Conservation (phyloP, 2,329 filamentous ascomycete genomes). For the Capronia americana region DNA sequence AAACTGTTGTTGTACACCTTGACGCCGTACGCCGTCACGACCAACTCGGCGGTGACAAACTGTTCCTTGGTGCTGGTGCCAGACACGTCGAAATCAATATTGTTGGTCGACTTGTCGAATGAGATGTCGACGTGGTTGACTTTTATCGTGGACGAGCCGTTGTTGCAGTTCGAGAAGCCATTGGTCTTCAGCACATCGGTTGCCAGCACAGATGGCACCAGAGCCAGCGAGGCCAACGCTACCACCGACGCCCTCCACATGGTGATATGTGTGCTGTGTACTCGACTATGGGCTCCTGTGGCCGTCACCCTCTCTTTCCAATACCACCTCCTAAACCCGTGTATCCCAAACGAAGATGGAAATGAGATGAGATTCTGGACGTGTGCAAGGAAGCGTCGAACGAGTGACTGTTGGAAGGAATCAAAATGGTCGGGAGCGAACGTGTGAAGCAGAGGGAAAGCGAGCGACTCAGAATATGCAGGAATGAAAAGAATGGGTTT, state of each 20-base stretch:
- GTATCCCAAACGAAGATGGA: not conserved
- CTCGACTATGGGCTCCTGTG: not conserved
- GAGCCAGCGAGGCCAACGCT: slow-evolving; percentile 32
- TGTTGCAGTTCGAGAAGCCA: slow-evolving; percentile 75
- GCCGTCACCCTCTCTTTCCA: slow-evolving; percentile 3
- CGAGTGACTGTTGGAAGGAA: slow-evolving; percentile 22
- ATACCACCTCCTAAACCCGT: not conserved
- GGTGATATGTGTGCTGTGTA: slow-evolving; percentile 10
- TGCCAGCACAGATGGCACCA: slow-evolving; percentile 58
- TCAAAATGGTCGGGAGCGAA: slow-evolving; percentile 21
- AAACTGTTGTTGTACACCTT: slow-evolving; percentile 80
- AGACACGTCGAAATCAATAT: slow-evolving; percentile 79
- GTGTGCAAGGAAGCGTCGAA: slow-evolving; percentile 11
- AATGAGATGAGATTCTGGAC: not conserved
- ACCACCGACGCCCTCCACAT: slow-evolving; percentile 33
- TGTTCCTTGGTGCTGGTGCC: slow-evolving; percentile 76
- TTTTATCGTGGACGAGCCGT: slow-evolving; percentile 63
- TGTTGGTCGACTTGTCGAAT: slow-evolving; percentile 77
- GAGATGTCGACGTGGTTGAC: slow-evolving; percentile 77
- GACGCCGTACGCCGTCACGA: slow-evolving; percentile 83
- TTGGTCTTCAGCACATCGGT: slow-evolving; percentile 77
- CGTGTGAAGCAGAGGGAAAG: slow-evolving; percentile 22
- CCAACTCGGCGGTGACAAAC: slow-evolving; percentile 78
- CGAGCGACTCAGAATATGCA: slow-evolving; percentile 24
- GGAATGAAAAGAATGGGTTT: slow-evolving; percentile 25